Base-by-base conservation (phyloP, 306 rosid species). In the Glycine tomentella region DNA sequence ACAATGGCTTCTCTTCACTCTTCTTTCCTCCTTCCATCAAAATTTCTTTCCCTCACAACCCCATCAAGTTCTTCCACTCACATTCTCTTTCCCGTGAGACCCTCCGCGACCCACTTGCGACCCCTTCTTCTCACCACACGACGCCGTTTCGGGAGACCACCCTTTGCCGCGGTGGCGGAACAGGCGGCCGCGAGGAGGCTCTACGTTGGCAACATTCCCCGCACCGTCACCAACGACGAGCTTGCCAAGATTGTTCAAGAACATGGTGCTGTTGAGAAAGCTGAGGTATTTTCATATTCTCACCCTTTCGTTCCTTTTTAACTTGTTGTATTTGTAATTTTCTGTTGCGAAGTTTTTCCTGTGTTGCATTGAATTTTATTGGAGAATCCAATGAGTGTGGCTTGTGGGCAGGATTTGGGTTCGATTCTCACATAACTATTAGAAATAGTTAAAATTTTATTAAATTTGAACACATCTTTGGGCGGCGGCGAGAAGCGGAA, bases 141-240 rank as follows among this genome's bases (percentile, higher is more conserved):
- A 52, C 73, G 66, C 66, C 61, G 71, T 65, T 71, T 59, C 0
- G 80, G 57, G n/a, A 85, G 79, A 52, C 84, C 77, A 52, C 88
- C 81, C 72, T 87, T 84, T 36, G 92, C 34, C 8, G 8, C 93
- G 12, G 95, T 89, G 0, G 94, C 97, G 0, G 91, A 91, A 80
- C 90, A 86, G 17, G 82, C 90, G 15, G 90, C 90, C 16, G 91
- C 87, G 0, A 88, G 94, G 84, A 91, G 88, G 74, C 87, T 95
- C 62, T 95, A 93, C 74, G 58, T 95, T 31, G 99, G 98, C 33
- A 95, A 95, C 89, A 91, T 95, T 87, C 98, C 99, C 4, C 83
- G 98, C 73, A 89, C 83, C 34, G 65, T 95, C 69, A 72, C 76
- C 61, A 89, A 93, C 71, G 89, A 87, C 14, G 91, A 90, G 83